These are phyloP conservation scores for Inosperma sp. DNA, from an alignment of 768 basidiomycete species.

Conservation along the genomic window DNA sequence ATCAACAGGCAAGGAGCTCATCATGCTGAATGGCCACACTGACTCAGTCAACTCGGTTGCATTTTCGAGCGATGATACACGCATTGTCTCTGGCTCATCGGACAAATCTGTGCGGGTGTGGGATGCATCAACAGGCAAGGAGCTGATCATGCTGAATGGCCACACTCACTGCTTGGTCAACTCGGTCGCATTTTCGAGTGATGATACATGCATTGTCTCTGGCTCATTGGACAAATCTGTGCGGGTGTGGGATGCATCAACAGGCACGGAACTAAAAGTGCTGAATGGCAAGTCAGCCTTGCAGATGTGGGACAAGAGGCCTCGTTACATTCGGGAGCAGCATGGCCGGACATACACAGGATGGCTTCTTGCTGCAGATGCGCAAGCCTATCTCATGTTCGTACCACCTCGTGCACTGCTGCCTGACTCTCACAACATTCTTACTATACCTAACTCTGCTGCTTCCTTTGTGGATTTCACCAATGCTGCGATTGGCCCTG, in stretches of 20 bases:
- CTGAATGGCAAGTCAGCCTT: neutral
- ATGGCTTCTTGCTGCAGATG: neutral
- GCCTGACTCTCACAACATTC: neutral
- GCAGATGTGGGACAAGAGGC: neutral
- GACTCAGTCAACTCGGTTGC: slow-evolving; percentile 1
- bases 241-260: slow-evolving; percentile 4
- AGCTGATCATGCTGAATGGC: neutral
- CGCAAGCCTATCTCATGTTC: no score
- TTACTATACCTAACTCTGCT: neutral
- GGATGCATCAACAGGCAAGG: slow-evolving; percentile 3
- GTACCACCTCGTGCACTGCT: no score
- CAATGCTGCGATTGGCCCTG: neutral
- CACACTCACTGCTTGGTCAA: slow-evolving; percentile 3
- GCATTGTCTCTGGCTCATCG: slow-evolving; percentile 2
- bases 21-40: no score
- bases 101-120: slow-evolving; percentile 5
- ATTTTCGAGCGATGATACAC: slow-evolving; percentile 2
- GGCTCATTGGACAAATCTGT: neutral
- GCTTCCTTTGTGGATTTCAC: neutral
- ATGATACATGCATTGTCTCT: slow-evolving; percentile 25
- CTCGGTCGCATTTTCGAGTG: slow-evolving; percentile 5
- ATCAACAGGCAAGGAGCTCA: no score
- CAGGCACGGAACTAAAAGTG: neutral
- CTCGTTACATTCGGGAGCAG: neutral
- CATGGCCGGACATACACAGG: neutral